Percentiles rank a stretch among this genome's conserved stretches.
These are phyloP conservation scores for Metarhizium anisopliae DNA, from an alignment of 2,329 filamentous ascomycete species.

Conservation along the genomic window DNA sequence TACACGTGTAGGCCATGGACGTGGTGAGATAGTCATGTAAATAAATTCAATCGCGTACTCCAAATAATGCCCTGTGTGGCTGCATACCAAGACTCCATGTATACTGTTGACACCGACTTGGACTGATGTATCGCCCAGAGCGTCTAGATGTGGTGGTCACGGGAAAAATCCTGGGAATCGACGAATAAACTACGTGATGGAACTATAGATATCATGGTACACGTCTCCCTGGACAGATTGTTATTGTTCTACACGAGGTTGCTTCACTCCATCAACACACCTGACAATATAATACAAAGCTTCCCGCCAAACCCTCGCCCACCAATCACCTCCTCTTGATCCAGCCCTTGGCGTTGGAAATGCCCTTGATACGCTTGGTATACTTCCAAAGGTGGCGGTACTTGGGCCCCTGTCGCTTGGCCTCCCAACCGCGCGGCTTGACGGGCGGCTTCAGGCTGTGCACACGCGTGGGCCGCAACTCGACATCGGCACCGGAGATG, in stretches of 20 bases:
- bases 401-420: constrained; percentile 55
- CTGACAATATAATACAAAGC: constrained; percentile 7
- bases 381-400: constrained; percentile 58
- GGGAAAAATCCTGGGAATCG: too few relatives aligned
- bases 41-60: too few relatives aligned
- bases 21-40: too few relatives aligned
- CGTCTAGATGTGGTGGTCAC: too few relatives aligned
- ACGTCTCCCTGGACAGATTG: too few relatives aligned
- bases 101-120: too few relatives aligned
- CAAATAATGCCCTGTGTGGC: too few relatives aligned
- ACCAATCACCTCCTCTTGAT: constrained; percentile 27
- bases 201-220: too few relatives aligned
- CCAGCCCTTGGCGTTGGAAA: constrained; percentile 34
- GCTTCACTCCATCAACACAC: constrained; percentile 2
- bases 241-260: background rate
- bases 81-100: too few relatives aligned
- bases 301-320: background rate
- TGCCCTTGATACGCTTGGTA: constrained; percentile 46
- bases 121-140: too few relatives aligned
- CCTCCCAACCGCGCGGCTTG: constrained; percentile 57
- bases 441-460: constrained; percentile 55
- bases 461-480: constrained; percentile 75
- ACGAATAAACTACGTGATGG: too few relatives aligned
- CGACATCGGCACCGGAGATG: constrained; percentile 67
- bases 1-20: too few relatives aligned